Conservation (phyloP, 225 moss, liverwort and hornwort species). For the Antitrichia curtipendula region DNA sequence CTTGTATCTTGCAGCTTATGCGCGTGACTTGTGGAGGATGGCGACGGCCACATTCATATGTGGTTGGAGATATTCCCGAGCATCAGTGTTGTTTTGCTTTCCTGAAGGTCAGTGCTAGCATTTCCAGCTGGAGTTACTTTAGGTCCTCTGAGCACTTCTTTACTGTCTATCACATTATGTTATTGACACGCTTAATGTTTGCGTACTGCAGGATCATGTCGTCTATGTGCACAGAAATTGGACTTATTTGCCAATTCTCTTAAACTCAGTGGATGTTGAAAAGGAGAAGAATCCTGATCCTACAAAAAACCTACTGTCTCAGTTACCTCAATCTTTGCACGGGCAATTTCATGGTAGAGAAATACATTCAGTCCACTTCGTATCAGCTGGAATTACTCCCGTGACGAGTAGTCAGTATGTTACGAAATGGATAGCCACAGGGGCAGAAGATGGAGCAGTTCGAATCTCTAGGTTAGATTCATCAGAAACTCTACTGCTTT, state of each 20-base stretch:
- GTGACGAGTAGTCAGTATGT: not conserved
- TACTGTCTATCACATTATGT: not conserved
- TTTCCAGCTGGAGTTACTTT: not conserved
- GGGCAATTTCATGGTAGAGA: slow-evolving; percentile 96
- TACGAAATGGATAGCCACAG: slow-evolving; percentile 68
- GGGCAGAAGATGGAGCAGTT: slow-evolving; percentile 86
- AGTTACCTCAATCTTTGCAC: slow-evolving; percentile 52
- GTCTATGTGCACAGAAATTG: slow-evolving; percentile 66
- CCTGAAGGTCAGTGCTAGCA: slow-evolving; percentile 52
- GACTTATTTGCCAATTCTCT: slow-evolving; percentile 3
- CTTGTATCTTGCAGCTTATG: slow-evolving; percentile 51
- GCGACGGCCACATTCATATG: slow-evolving; percentile 79
- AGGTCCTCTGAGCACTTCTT: not conserved
- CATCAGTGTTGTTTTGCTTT: slow-evolving; percentile 73
- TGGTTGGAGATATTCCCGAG: slow-evolving; percentile 59
- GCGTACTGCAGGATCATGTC: slow-evolving; percentile 57
- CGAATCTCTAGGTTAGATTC: slow-evolving; percentile 56
- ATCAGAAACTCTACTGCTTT: not conserved
- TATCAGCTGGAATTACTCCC: slow-evolving; percentile 11
- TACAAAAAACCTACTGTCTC: not conserved
- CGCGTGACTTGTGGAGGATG: slow-evolving; percentile 92
- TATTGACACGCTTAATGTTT: not conserved
- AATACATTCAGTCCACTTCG: slow-evolving; percentile 70
- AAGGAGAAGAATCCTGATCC: not conserved
- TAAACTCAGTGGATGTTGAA: not conserved